These are phyloP conservation scores for Penicillium samsonianum DNA, from an alignment of 495 filamentous ascomycete species.

Conservation along the genomic window DNA sequence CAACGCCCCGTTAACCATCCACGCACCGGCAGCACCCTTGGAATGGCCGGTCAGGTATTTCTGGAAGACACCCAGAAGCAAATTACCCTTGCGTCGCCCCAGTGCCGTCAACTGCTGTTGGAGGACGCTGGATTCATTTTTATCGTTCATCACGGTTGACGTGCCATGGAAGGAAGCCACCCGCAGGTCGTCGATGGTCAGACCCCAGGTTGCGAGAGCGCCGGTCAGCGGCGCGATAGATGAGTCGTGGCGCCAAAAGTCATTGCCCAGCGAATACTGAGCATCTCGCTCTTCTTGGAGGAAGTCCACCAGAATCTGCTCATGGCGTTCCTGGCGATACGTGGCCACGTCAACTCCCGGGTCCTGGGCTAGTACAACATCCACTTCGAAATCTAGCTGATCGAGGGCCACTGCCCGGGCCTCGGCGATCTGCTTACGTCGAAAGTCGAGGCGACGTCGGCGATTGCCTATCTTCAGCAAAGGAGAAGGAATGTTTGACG, in stretches of 20 bases:
- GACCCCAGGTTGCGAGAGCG: slow-evolving; percentile 92
- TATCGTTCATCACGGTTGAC: slow-evolving; percentile 97
- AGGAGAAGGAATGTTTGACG: slow-evolving; percentile 82
- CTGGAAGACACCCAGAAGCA: slow-evolving; percentile 95
- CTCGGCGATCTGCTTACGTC: slow-evolving; percentile 85
- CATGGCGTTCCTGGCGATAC: slow-evolving; percentile 79
- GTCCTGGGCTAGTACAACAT: slow-evolving; percentile 79
- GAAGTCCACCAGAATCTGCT: slow-evolving; percentile 86
- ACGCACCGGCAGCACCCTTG: slow-evolving; percentile 97
- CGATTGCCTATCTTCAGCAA: slow-evolving; percentile 95
- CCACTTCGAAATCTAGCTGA: slow-evolving; percentile 85
- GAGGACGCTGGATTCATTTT: slow-evolving; percentile 97
- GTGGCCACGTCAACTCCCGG: slow-evolving; percentile 71
- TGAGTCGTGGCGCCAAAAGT: slow-evolving; percentile 94
- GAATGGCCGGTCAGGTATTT: slow-evolving; percentile 98
- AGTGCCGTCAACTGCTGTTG: slow-evolving; percentile 94
- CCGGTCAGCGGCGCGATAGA: slow-evolving; percentile 92
- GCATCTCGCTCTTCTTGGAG: slow-evolving; percentile 87
- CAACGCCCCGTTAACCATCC: slow-evolving; percentile 98
- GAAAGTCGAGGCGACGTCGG: slow-evolving; percentile 86
- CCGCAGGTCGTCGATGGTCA: slow-evolving; percentile 91
- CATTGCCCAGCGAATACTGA: slow-evolving; percentile 86
- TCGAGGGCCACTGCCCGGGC: slow-evolving; percentile 94
- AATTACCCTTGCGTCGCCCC: slow-evolving; percentile 92
- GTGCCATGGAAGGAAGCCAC: slow-evolving; percentile 98